Evolutionary conservation across 169 alveolate species (phyloP), one percentile per base, ranked within the genome.

Genomic region (Eimeria acervulina): DNA sequence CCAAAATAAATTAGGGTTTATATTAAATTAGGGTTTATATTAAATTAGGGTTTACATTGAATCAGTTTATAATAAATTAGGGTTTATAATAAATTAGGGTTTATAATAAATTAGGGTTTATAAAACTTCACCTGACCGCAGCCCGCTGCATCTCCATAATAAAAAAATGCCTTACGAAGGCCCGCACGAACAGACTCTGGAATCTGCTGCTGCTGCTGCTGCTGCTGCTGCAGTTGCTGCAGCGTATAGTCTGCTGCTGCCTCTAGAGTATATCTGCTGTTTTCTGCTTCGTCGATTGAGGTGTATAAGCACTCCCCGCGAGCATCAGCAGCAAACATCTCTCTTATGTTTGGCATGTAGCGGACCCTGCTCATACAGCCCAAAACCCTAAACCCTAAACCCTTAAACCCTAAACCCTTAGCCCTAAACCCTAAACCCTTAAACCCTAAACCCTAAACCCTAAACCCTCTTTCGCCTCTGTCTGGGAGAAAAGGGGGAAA

Each of bases 291-390:
- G 3, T 55, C 52, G 59, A 2, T 1, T 74, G 85, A 52, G 90
- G 66, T 26, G 90, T 80, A 80, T 70, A 80, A 61, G 21, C 90
- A 47, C 90, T 80, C 90, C 44, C 68, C 90, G 70, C 90, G 63
- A 4, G 63, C 68, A 13, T 40, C 90, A 44, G 90, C 90, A 80
- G 63, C 90, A 80, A 80, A 80, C 90, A 80, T 19, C 38, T 80
- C 68, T 40, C 90, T 31, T 19, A 80, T 80, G 70, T 80, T 47
- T 7, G 90, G 90, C 90, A 80, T 51, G 15, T 12, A 13, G 38
- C 89, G 89, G 26, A 78, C 89, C 89, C 89, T 78, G 89, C 28
- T 26, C 23, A 15, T 38, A n/a, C 26, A 36, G 15, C 55, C 63
- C 36, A 8, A 78, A 3, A 38, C 63, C 66, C 85, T 13, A 63